phyloP scores from a whole-genome alignment of 192 early-diverging fungal species.

The Thoreauomyces humboldtii region DNA sequence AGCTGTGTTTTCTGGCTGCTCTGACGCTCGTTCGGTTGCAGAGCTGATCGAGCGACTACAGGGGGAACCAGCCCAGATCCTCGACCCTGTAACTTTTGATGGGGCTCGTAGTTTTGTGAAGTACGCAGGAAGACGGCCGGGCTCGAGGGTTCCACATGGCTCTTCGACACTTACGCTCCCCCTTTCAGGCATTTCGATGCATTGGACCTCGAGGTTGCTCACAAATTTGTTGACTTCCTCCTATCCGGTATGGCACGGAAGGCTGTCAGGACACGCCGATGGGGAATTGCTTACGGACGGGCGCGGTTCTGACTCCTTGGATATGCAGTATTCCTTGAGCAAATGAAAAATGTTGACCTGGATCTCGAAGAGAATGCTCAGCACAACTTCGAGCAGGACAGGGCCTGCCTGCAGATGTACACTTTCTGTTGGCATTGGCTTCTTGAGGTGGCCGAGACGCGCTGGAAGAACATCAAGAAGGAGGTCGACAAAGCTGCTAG shows the following conservation, averaged over 20 bases:
- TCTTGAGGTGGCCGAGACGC: conserved; percentile 56
- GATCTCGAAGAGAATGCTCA: conserved; percentile 68
- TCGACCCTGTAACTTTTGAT: conserved; percentile 49
- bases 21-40: conserved; percentile 12
- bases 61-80: conserved; percentile 33
- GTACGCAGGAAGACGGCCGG: too few species aligned
- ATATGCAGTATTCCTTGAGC: conserved; percentile 63
- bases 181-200: conserved; percentile 48
- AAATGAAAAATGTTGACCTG: conserved; percentile 56
- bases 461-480: conserved; percentile 28
- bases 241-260: conserved; percentile 52
- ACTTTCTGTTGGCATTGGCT: conserved; percentile 83
- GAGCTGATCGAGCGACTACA: conserved; percentile 42
- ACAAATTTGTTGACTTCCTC: conserved; percentile 68
- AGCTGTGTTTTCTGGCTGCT: too few species aligned
- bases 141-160: background rate
- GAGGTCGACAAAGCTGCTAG: conserved; percentile 24
- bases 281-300: background rate
- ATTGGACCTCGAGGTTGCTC: conserved; percentile 44
- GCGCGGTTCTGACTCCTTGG: background rate
- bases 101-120: conserved; percentile 68
- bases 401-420: conserved; percentile 73
- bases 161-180: background rate
- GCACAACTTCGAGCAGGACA: conserved; percentile 67
- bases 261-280: too few species aligned